phyloP scores from a whole-genome alignment of 768 basidiomycete genomes.

The Tephrocybe sp. region DNA sequence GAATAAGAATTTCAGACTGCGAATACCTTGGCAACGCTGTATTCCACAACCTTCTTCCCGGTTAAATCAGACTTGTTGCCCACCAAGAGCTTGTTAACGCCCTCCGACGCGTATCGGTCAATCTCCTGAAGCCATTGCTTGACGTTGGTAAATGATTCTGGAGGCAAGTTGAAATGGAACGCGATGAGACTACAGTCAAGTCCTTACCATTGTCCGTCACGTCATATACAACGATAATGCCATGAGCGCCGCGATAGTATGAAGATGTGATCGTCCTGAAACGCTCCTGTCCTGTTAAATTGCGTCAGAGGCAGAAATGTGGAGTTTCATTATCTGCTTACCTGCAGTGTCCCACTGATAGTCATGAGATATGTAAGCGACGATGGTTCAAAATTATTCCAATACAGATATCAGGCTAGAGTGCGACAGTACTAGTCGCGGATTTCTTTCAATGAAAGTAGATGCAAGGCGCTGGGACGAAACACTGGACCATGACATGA shows the following conservation, averaged over 20 bases:
- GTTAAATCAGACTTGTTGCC: conserved; percentile 99
- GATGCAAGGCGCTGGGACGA: not conserved
- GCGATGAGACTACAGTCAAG: not conserved
- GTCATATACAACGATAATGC: conserved; percentile 98
- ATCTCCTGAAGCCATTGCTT: conserved; percentile 96
- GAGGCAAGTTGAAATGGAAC: not conserved
- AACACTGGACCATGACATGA: conserved; percentile 1
- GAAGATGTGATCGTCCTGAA: conserved; percentile 99
- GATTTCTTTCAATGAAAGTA: too few relatives aligned
- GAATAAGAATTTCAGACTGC: not conserved
- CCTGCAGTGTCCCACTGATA: conserved; percentile 97
- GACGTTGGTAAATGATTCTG: conserved; percentile 95
- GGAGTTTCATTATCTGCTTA: conserved; percentile 28
- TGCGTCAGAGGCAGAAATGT: conserved; percentile 10
- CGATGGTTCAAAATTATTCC: not conserved
- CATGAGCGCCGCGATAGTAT: conserved; percentile 99
- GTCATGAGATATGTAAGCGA: conserved; percentile 25
- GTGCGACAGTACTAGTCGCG: not conserved
- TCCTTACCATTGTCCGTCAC: conserved; percentile 91
- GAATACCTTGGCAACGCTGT: conserved; percentile 79
- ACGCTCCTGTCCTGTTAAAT: conserved; percentile 81
- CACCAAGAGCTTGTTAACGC: conserved; percentile 97
- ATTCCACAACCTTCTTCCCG: conserved; percentile 94
- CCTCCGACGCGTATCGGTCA: conserved; percentile 95
- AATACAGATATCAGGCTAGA: too few relatives aligned